Percentiles rank a stretch among this genome's conserved stretches.
phyloP scores from a whole-genome alignment of 2,329 filamentous ascomycete genomes.

The Clonostachys byssicola region DNA sequence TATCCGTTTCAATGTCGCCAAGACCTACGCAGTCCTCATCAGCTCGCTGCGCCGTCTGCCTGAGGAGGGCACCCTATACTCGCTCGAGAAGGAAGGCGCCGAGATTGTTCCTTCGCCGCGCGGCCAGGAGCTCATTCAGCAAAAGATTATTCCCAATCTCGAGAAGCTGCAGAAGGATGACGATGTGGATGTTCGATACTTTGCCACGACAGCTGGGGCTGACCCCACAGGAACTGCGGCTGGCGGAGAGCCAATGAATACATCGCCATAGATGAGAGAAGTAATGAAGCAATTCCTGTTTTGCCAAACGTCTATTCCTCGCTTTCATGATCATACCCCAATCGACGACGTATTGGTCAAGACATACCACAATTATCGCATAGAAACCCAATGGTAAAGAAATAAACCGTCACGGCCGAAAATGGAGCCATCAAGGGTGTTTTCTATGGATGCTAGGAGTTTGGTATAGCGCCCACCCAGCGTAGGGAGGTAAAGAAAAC shows the following conservation, averaged over 20 bases:
- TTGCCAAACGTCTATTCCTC: not conserved
- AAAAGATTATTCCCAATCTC: slow-evolving; percentile 82
- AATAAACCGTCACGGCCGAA: too few species aligned
- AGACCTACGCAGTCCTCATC: slow-evolving; percentile 90
- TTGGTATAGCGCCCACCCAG: too few species aligned
- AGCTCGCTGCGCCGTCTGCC: slow-evolving; percentile 89
- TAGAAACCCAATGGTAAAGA: too few species aligned
- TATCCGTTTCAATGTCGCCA: slow-evolving; percentile 98
- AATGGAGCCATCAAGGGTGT: too few species aligned
- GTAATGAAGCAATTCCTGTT: slow-evolving; percentile 50
- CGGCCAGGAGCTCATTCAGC: slow-evolving; percentile 76
- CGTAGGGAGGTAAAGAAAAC: too few species aligned
- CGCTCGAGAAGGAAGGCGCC: slow-evolving; percentile 74
- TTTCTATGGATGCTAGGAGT: too few species aligned
- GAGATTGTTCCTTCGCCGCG: slow-evolving; percentile 61
- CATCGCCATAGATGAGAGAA: slow-evolving; percentile 53
- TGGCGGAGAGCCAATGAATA: slow-evolving; percentile 59
- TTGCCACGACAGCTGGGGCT: slow-evolving; percentile 84
- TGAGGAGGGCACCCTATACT: slow-evolving; percentile 79
- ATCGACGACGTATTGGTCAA: too few species aligned
- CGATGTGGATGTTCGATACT: slow-evolving; percentile 97
- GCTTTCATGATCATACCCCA: too few species aligned
- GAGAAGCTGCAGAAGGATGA: slow-evolving; percentile 96
- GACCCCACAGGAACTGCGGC: slow-evolving; percentile 39
- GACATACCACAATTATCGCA: too few species aligned